phyloP scores from a whole-genome alignment of 306 rosid species.

The Oxytropis ochrocephala region DNA sequence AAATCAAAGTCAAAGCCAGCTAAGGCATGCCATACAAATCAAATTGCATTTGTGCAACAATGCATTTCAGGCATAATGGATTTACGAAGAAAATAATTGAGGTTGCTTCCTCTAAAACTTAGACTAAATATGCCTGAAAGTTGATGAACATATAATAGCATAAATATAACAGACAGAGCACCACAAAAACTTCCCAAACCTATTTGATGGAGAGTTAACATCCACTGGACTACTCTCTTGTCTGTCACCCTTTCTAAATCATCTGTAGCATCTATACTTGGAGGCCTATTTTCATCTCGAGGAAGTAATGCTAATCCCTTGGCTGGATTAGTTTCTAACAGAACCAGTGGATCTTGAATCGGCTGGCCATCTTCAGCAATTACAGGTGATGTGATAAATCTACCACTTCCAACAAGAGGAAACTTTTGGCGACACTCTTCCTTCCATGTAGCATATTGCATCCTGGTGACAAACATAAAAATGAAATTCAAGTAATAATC shows the following conservation, averaged over 20 bases:
- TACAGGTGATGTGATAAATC: conserved; percentile 85
- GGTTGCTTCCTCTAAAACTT: neutral
- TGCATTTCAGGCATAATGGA: conserved; percentile 17
- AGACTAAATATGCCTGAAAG: neutral
- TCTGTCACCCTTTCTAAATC: conserved; percentile 44
- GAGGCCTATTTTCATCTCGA: conserved; percentile 28
- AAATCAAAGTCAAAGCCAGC: conserved; percentile 4
- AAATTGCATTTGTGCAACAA: neutral
- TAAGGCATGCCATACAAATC: conserved; percentile 2
- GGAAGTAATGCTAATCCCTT: conserved; percentile 32
- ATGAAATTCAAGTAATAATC: conserved; percentile 2
- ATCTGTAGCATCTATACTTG: conserved; percentile 26
- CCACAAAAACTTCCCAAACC: conserved; percentile 44
- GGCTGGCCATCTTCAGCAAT: conserved; percentile 76
- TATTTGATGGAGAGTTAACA: conserved; percentile 96
- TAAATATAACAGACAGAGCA: neutral
- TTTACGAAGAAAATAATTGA: neutral
- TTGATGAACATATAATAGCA: neutral
- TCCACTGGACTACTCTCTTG: conserved; percentile 79
- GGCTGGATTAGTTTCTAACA: conserved; percentile 53
- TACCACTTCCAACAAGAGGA: conserved; percentile 93
- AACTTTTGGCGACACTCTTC: conserved; percentile 81
- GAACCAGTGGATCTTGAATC: conserved; percentile 71
- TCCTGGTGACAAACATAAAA: conserved; percentile 40
- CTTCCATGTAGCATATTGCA: conserved; percentile 71